phyloP scores from a whole-genome alignment of 768 basidiomycete species.

The Thelephora ganbajun region DNA sequence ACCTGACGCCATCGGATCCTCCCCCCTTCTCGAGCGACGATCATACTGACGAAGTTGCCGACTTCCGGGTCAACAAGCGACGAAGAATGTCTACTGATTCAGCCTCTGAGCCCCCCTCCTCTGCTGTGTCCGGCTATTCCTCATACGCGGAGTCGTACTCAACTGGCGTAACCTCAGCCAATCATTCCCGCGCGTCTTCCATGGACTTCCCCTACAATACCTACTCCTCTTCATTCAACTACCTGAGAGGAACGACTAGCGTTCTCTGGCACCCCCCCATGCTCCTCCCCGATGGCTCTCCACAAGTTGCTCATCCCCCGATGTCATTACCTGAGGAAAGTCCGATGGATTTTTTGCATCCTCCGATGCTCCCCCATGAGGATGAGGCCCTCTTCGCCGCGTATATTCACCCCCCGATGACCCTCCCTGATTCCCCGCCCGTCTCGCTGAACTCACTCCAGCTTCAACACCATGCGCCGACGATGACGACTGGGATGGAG shows the following conservation, averaged over 20 bases:
- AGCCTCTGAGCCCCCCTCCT: slow-evolving; percentile 38
- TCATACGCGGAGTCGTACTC: slow-evolving; percentile 52
- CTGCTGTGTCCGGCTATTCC: slow-evolving; percentile 42
- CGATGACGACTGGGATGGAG: slow-evolving; percentile 19
- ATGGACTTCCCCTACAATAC: slow-evolving; percentile 50
- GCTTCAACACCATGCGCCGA: slow-evolving; percentile 23
- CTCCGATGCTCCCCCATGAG: slow-evolving; percentile 44
- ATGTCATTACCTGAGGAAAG: slow-evolving; percentile 53
- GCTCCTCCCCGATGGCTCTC: slow-evolving; percentile 43
- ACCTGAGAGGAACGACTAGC: slow-evolving; percentile 40
- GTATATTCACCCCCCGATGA: slow-evolving; percentile 44
- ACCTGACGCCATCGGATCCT: slow-evolving; percentile 29
- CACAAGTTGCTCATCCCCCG: slow-evolving; percentile 51
- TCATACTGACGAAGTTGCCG: slow-evolving; percentile 27
- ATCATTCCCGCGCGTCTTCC: slow-evolving; percentile 46
- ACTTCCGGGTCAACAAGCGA: slow-evolving; percentile 43
- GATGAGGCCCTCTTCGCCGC: slow-evolving; percentile 47
- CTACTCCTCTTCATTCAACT: slow-evolving; percentile 37
- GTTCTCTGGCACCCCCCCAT: slow-evolving; percentile 73
- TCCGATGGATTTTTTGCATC: slow-evolving; percentile 63
- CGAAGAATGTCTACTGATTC: slow-evolving; percentile 54
- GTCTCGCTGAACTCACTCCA: slow-evolving; percentile 11
- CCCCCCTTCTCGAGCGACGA: slow-evolving; percentile 41
- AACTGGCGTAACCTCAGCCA: slow-evolving; percentile 35
- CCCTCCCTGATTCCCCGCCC: slow-evolving; percentile 24